A percentile compares a stretch with the other conserved stretches of the same genome.
Conservation (phyloP, 768 basidiomycete genomes). For the Trametes cingulata region DNA sequence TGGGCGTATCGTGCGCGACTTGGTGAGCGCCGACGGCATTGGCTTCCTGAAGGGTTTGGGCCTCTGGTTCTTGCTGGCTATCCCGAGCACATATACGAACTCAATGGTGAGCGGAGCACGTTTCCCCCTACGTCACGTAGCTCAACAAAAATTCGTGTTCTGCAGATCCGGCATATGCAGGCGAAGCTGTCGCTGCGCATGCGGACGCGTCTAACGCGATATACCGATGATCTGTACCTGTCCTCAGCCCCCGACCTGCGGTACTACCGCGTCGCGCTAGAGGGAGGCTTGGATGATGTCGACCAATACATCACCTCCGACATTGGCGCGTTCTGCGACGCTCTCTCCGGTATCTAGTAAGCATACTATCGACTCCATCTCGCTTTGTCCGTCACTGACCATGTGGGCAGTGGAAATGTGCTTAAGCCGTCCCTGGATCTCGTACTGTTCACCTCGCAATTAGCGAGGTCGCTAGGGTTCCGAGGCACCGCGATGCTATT, state of each 20-base stretch:
- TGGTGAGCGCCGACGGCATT: constrained; percentile 82
- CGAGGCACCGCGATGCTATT: constrained; percentile 83
- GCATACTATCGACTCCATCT: constrained; percentile 33
- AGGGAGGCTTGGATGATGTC: constrained; percentile 57
- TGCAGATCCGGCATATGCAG: constrained; percentile 85
- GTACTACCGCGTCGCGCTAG: constrained; percentile 54
- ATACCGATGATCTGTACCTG: constrained; percentile 91
- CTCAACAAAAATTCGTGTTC: not conserved
- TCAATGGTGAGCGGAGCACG: constrained; percentile 64
- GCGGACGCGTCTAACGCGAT: constrained; percentile 84
- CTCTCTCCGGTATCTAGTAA: constrained; percentile 84
- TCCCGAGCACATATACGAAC: constrained; percentile 95
- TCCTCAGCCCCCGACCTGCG: constrained; percentile 69
- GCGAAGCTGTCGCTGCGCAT: constrained; percentile 80
- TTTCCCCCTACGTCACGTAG: not conserved
- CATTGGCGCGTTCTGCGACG: constrained; percentile 85
- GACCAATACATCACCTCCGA: constrained; percentile 96
- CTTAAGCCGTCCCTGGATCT: constrained; percentile 92
- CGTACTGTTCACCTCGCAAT: constrained; percentile 88
- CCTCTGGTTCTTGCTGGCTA: constrained; percentile 87
- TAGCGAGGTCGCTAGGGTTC: constrained; percentile 81
- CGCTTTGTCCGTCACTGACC: not conserved
- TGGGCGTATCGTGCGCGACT: constrained; percentile 83
- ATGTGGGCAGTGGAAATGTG: constrained; percentile 71
- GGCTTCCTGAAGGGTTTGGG: constrained; percentile 82